Base-by-base conservation (phyloP, 768 basidiomycete genomes). In the Hortiboletus flavorubellus region DNA sequence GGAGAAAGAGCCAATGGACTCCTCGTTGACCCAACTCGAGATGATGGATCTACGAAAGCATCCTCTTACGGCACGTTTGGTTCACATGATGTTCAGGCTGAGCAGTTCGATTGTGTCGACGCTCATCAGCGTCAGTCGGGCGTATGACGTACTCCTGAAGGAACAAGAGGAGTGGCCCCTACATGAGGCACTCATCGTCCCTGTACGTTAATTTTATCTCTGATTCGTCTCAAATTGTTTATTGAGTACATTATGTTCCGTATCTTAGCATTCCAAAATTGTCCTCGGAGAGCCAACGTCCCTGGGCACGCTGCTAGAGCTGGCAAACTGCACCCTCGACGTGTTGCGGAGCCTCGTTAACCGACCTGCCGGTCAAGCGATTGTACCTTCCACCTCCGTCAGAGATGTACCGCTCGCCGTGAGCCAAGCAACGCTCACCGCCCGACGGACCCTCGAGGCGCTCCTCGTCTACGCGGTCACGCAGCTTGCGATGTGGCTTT, bases 261-360 rank as follows among this genome's bases (percentile, higher is more conserved):
- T 33, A 18, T 54, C 44, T 38, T 50, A 96, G 93, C 89, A 91
- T 65, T 87, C 90, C 5, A 94, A 92, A 63, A 86, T 93, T 5
- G 86, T 92, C 2, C 77, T 88, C 0, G 84, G 85, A 14, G 93
- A 94, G 60, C 85, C 89, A 8, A 83, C 92, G 0, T 93, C 93
- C 0, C 72, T 93, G 50, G 93, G 93, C 16, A 94, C 93, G 0
- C 72, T 96, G 8, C 78, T 93, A n/a, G 93, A 95, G 71, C 73
- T 94, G 5, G 89, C 84, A 2, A 90, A 87, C 53, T 84, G 83
- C 55, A 84, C 87, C 1, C 75, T 90, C 35, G 92, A 93, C 59
- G 77, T 89, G 16, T 75, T 93, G 39, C 79, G 83, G 8, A 80
- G 84, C 51, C 81, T 92, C 33, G 79, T 83, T 39, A 79, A 80